phyloP scores from a whole-genome alignment of 495 filamentous ascomycete species.

The Physcia stellaris region DNA sequence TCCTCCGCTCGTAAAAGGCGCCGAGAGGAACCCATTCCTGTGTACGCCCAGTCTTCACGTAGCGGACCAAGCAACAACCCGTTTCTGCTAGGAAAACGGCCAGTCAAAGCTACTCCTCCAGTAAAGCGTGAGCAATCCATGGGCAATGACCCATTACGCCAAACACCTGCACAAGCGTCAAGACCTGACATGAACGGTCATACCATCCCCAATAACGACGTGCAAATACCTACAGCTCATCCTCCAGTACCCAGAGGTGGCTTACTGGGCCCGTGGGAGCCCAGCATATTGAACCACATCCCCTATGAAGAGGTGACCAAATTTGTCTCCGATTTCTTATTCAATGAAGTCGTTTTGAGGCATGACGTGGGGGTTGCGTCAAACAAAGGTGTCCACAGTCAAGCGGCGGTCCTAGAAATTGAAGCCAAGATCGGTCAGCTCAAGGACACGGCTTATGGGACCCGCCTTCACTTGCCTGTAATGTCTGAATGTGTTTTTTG shows the following conservation, averaged over 20 bases:
- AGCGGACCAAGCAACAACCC: too few species aligned
- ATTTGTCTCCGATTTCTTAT: conserved; percentile 62
- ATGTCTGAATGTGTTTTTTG: conserved; percentile 51
- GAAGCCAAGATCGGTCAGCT: conserved; percentile 82
- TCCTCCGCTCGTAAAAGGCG: too few species aligned
- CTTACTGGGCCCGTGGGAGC: conserved; percentile 55
- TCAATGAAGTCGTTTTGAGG: conserved; percentile 46
- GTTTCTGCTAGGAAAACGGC: too few species aligned
- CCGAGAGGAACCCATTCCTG: too few species aligned
- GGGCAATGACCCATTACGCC: too few species aligned
- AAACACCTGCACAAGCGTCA: too few species aligned
- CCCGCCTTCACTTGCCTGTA: conserved; percentile 52
- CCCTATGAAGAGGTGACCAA: conserved; percentile 56
- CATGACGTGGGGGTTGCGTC: conserved; percentile 34
- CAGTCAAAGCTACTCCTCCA: too few species aligned
- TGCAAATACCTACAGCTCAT: conserved; percentile 1
- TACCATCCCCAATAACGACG: conserved; percentile 7
- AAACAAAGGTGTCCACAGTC: conserved; percentile 35
- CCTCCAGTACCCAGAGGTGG: conserved; percentile 14
- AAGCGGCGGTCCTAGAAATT: conserved; percentile 69
- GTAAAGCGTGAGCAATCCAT: too few species aligned
- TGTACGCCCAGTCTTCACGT: conserved; percentile 1
- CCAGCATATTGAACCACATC: conserved; percentile 45
- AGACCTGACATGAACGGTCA: conserved; percentile 9
- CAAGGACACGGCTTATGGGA: conserved; percentile 52